Evolutionary conservation across 495 filamentous ascomycete species (phyloP).

Genomic region (Lasiosphaeris hirsuta): DNA sequence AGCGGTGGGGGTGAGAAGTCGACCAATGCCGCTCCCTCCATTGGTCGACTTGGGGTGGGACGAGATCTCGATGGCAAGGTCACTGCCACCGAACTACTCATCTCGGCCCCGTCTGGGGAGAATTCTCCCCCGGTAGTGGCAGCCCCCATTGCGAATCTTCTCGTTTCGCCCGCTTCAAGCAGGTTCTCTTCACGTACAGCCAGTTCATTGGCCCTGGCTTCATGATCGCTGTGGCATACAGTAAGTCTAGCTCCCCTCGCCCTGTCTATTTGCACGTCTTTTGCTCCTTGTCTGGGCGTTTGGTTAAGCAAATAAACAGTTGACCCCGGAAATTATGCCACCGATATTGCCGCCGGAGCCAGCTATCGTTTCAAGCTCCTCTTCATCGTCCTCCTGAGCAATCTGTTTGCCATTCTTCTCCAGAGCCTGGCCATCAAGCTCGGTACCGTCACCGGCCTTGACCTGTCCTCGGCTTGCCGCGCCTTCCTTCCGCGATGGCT

Average conservation of each 20-base stretch:
- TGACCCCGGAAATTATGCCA: conserved; percentile 35
- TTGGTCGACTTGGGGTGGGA: conserved; percentile 11
- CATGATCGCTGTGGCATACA: conserved; percentile 70
- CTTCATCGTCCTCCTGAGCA: conserved; percentile 32
- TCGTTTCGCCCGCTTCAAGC: conserved; percentile 25
- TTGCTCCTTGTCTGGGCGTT: not conserved
- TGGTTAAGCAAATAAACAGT: conserved; percentile 12
- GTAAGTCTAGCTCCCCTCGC: conserved; percentile 26
- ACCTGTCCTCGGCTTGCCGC: conserved; percentile 27
- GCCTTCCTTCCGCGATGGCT: conserved; percentile 32
- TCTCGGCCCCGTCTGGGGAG: not conserved
- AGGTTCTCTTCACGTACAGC: conserved; percentile 57
- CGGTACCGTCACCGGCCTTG: conserved; percentile 30
- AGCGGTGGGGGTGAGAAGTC: conserved; percentile 6
- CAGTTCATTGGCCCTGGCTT: conserved; percentile 86
- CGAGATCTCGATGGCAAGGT: not conserved
- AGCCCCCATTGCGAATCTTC: not conserved
- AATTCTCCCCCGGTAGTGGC: not conserved
- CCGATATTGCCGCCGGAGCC: conserved; percentile 29
- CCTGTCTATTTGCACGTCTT: conserved; percentile 25
- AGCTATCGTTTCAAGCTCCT: conserved; percentile 30
- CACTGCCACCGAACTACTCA: not conserved
- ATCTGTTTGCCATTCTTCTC: conserved; percentile 32
- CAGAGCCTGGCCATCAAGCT: conserved; percentile 31
- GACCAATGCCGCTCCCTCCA: not conserved